These are phyloP conservation scores for Fusarium agapanthi DNA, from an alignment of 2,329 filamentous ascomycete species.

Conservation along the genomic window DNA sequence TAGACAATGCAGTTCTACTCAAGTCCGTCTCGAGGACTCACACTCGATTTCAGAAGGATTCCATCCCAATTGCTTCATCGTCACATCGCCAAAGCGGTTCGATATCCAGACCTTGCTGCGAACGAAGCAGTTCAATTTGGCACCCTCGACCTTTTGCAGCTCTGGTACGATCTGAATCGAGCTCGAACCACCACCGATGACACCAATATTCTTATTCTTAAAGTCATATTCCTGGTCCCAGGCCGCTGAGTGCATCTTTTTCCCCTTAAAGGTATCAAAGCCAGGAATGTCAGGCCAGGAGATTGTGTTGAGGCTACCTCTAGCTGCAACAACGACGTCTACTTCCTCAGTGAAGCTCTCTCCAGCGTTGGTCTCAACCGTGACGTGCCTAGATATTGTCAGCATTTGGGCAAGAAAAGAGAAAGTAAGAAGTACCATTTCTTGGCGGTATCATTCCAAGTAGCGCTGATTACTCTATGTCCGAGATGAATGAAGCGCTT, in stretches of 20 bases:
- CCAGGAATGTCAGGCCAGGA: neutral
- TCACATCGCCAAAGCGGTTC: neutral
- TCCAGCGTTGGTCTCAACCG: accelerated
- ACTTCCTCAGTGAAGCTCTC: neutral
- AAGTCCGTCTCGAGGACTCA: accelerated
- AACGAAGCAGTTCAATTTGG: neutral
- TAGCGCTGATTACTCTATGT: neutral
- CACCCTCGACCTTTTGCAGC: neutral
- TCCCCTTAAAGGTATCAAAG: neutral
- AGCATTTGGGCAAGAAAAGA: accelerated
- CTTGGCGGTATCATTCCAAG: neutral
- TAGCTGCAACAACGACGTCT: neutral
- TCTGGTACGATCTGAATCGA: neutral
- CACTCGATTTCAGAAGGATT: neutral
- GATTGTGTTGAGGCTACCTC: neutral
- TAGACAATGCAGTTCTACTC: neutral
- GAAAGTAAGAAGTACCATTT: neutral
- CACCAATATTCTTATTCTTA: neutral
- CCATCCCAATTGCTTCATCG: neutral
- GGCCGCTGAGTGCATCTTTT: neutral
- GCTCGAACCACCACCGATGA: neutral
- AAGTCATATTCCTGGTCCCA: neutral
- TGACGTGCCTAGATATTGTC: neutral
- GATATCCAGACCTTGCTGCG: constrained; percentile 4
- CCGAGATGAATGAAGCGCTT: neutral